Conservation (phyloP, 768 basidiomycete species). For the Lentinula edodes region DNA sequence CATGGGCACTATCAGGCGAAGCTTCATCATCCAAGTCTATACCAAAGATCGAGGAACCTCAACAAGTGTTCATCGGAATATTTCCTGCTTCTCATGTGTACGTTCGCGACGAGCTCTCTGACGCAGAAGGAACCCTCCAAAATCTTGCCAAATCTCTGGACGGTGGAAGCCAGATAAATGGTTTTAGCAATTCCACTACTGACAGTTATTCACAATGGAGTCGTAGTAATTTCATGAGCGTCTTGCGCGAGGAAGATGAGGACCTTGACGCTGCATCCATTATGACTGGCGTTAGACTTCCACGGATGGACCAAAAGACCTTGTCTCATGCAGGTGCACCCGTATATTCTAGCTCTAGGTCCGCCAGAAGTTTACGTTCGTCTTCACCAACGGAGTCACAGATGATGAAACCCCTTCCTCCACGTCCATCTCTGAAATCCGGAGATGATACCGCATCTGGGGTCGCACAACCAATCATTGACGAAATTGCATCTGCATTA, state of each 20-base stretch:
- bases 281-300: constrained; percentile 49
- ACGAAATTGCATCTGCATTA: constrained; percentile 94
- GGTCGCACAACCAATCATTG: constrained; percentile 80
- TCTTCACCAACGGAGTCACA: constrained; percentile 62
- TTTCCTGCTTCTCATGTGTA: constrained; percentile 89
- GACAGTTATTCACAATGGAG: constrained; percentile 30
- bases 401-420: constrained; percentile 69
- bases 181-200: constrained; percentile 16
- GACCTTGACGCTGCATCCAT: constrained; percentile 21
- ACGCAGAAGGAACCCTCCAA: constrained; percentile 81
- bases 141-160: constrained; percentile 62
- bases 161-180: constrained; percentile 21
- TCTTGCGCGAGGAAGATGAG: constrained; percentile 62
- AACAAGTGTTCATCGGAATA: constrained; percentile 91
- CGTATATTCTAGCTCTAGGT: constrained; percentile 50
- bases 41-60: constrained; percentile 65
- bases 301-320: constrained; percentile 70
- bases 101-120: constrained; percentile 79
- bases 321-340: constrained; percentile 67
- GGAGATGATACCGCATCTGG: constrained; percentile 92
- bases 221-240: constrained; percentile 43
- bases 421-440: constrained; percentile 90
- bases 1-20: constrained; percentile 57
- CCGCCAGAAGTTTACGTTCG: constrained; percentile 54
- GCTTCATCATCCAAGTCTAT: constrained; percentile 44